Evolutionary conservation across 2,329 filamentous ascomycete species (phyloP).

Genomic region (Colletotrichum agaves): DNA sequence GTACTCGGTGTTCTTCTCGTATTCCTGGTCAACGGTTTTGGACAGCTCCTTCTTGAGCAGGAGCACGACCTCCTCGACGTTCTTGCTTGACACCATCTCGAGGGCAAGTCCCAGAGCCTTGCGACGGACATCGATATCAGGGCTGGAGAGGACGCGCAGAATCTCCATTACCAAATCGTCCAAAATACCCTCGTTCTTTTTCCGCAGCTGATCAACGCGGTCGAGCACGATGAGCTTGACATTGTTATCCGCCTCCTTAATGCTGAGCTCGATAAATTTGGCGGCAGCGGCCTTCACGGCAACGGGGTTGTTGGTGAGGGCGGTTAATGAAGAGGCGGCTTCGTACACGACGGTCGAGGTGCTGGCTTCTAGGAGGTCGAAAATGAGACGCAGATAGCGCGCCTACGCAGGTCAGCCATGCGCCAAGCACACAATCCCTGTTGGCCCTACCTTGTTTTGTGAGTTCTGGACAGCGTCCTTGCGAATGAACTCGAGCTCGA

Average conservation of each 20-base stretch:
- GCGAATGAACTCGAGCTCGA: conserved; percentile 95
- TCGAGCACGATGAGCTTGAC: conserved; percentile 98
- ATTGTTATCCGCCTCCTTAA: conserved; percentile 98
- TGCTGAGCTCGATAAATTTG: conserved; percentile 96
- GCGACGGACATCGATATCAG: conserved; percentile 93
- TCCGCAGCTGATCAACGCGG: conserved; percentile 86
- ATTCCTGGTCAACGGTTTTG: conserved; percentile 98
- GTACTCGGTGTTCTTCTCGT: conserved; percentile 98
- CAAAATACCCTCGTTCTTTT: conserved; percentile 89
- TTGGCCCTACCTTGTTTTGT: conserved; percentile 81
- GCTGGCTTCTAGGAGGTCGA: conserved; percentile 92
- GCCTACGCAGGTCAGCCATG: conserved; percentile 62
- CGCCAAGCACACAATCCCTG: background rate
- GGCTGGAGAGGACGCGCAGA: conserved; percentile 90
- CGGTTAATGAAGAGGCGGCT: conserved; percentile 92
- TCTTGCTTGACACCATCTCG: conserved; percentile 99
- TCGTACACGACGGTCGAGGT: conserved; percentile 97
- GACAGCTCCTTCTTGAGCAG: conserved; percentile 96
- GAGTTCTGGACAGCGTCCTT: conserved; percentile 96
- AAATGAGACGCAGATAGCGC: conserved; percentile 92
- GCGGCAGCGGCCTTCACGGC: conserved; percentile 95
- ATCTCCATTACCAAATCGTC: conserved; percentile 98
- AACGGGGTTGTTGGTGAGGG: conserved; percentile 94
- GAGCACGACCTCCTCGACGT: conserved; percentile 96
- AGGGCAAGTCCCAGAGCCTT: conserved; percentile 91